Evolutionary conservation across 768 basidiomycete species (phyloP).

Genomic region (Stropharia rugosoannulata): DNA sequence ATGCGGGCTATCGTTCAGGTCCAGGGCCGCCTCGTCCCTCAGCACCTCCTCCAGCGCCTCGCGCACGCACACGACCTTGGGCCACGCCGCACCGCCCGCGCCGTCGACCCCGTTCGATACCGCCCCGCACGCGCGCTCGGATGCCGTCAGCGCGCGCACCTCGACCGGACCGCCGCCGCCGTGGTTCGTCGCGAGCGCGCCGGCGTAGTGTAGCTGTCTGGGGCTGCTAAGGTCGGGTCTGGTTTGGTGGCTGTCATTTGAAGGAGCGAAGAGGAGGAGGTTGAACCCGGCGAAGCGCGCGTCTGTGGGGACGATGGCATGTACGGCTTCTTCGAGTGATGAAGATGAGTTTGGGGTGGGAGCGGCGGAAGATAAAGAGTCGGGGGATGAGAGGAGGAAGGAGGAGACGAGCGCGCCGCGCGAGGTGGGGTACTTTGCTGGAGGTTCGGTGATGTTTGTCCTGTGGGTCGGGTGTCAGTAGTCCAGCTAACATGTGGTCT

Average conservation of each 20-base stretch:
- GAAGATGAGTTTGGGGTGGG: too few relatives aligned
- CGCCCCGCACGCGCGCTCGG: slow-evolving; percentile 53
- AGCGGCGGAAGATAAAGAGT: too few relatives aligned
- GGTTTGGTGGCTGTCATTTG: too few relatives aligned
- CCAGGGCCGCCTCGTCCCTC: not conserved
- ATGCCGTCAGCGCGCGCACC: slow-evolving; percentile 47
- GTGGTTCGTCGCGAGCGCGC: slow-evolving; percentile 63
- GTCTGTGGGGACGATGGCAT: slow-evolving; percentile 44
- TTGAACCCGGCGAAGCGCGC: slow-evolving; percentile 79
- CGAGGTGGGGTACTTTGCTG: slow-evolving; percentile 47
- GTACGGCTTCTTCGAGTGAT: slow-evolving; percentile 48
- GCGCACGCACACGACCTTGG: slow-evolving; percentile 67
- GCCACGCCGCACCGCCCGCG: slow-evolving; percentile 62
- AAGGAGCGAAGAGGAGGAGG: slow-evolving; percentile 65
- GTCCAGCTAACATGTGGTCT: too few relatives aligned
- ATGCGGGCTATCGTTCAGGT: too few relatives aligned
- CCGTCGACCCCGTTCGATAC: slow-evolving; percentile 79
- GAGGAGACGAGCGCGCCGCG: slow-evolving; percentile 68
- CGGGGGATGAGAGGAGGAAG: slow-evolving; percentile 59
- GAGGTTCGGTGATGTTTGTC: slow-evolving; percentile 84
- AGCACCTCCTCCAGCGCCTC: slow-evolving; percentile 44
- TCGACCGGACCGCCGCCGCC: slow-evolving; percentile 65
- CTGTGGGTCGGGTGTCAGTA: slow-evolving; percentile 30
- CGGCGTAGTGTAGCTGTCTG: too few relatives aligned
- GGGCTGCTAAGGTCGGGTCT: too few relatives aligned